Percentiles rank a stretch among this genome's conserved stretches.
phyloP scores from a whole-genome alignment of 495 filamentous ascomycete genomes.

The Lindgomyces ingoldianus region DNA sequence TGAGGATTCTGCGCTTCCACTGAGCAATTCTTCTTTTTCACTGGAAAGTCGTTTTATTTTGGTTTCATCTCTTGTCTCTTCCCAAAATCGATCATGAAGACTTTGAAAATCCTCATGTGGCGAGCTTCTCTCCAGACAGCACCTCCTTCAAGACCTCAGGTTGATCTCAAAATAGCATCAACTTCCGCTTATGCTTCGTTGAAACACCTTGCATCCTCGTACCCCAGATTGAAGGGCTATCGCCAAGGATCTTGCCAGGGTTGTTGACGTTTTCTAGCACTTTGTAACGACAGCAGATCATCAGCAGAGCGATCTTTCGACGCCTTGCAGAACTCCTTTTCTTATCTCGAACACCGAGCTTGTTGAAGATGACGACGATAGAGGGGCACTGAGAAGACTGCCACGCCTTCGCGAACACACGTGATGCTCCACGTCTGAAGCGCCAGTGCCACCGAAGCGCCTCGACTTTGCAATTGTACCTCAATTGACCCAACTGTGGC shows the following conservation, averaged over 20 bases:
- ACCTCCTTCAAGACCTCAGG: background rate
- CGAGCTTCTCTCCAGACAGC: background rate
- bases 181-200: constrained; percentile 25
- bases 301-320: constrained; percentile 24
- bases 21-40: background rate
- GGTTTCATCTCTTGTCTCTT: background rate
- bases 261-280: constrained; percentile 2
- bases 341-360: constrained; percentile 17
- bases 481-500: background rate
- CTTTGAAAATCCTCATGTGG: background rate
- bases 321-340: constrained; percentile 32
- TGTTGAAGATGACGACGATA: constrained; percentile 20
- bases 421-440: constrained; percentile 7
- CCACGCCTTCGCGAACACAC: constrained; percentile 18
- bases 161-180: constrained; percentile 32
- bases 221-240: constrained; percentile 32
- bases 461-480: background rate
- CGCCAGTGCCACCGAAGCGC: background rate
- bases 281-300: constrained; percentile 9
- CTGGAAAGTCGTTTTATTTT: background rate
- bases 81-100: background rate
- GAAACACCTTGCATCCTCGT: constrained; percentile 23
- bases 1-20: background rate
- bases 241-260: constrained; percentile 13
- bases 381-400: background rate